These are phyloP conservation scores for Vanilla planifolia DNA, from an alignment of 106 monocot genomes.

Conservation along the genomic window DNA sequence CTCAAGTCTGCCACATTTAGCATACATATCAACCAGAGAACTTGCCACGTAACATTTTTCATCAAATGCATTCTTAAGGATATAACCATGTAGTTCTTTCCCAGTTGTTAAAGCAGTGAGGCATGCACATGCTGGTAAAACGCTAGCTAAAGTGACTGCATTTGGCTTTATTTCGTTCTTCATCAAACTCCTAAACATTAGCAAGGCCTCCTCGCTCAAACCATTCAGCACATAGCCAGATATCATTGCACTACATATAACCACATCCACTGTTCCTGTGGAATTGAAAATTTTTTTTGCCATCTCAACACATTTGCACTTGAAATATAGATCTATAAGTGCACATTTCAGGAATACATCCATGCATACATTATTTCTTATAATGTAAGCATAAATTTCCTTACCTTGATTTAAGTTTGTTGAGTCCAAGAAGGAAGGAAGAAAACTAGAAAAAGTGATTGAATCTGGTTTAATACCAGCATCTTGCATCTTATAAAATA, in stretches of 20 bases:
- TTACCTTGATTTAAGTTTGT: conserved; percentile 38
- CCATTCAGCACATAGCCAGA: conserved; percentile 87
- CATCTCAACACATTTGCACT: conserved; percentile 47
- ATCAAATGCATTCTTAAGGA: conserved; percentile 53
- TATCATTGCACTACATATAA: conserved; percentile 82
- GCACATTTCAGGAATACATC: conserved; percentile 86
- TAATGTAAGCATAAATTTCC: conserved; percentile 71
- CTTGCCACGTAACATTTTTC: conserved; percentile 70
- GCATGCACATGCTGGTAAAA: conserved; percentile 77
- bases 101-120: conserved; percentile 53
- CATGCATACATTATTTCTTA: conserved; percentile 52
- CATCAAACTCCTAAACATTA: conserved; percentile 46
- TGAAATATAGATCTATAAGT: conserved; percentile 82
- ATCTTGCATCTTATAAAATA: conserved; percentile 60
- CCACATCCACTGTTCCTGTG: conserved; percentile 43
- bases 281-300: conserved; percentile 50
- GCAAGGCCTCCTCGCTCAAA: conserved; percentile 39
- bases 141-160: conserved; percentile 59
- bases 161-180: conserved; percentile 54
- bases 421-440: conserved; percentile 70
- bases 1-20: conserved; percentile 76
- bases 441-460: conserved; percentile 60
- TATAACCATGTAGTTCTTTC: conserved; percentile 59
- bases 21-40: conserved; percentile 87
- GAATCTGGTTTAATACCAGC: conserved; percentile 66